Percentiles rank a stretch among this genome's conserved stretches.
These are phyloP conservation scores for Penicillium sp. DNA, from an alignment of 2,329 filamentous ascomycete genomes.

Conservation along the genomic window DNA sequence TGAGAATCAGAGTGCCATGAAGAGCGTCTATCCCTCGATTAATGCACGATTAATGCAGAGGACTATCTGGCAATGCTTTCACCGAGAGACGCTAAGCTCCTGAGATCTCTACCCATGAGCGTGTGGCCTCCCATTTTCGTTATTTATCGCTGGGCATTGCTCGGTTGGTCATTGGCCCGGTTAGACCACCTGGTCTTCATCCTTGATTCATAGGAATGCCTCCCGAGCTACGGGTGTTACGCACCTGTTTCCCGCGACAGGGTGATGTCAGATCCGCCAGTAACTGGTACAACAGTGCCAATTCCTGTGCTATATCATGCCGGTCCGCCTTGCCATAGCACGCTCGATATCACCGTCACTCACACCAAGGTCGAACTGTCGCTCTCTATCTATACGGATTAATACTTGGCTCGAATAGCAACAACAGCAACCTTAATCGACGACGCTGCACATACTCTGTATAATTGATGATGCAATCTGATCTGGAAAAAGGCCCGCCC, in stretches of 20 bases:
- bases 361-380: neutral
- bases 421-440: neutral
- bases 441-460: neutral
- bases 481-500: slow-evolving; percentile 27
- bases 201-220: slow-evolving; percentile 23
- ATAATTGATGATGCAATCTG: slow-evolving; percentile 12
- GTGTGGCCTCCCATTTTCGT: neutral
- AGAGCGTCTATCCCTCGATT: slow-evolving; percentile 3
- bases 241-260: slow-evolving; percentile 5
- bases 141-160: neutral
- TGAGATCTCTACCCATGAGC: neutral
- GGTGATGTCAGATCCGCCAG: slow-evolving; percentile 19
- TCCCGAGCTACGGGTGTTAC: slow-evolving; percentile 12
- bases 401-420: neutral
- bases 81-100: neutral
- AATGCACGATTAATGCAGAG: slow-evolving; percentile 9
- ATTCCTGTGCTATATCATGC: slow-evolving; percentile 17
- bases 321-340: neutral
- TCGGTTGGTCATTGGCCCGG: slow-evolving; percentile 11
- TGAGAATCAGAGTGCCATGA: neutral
- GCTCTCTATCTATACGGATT: neutral
- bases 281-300: slow-evolving; percentile 1
- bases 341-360: neutral
- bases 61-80: neutral
- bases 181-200: slow-evolving; percentile 6